Conservation (phyloP, 495 filamentous ascomycete genomes). For the Penicillium pancosmium region DNA sequence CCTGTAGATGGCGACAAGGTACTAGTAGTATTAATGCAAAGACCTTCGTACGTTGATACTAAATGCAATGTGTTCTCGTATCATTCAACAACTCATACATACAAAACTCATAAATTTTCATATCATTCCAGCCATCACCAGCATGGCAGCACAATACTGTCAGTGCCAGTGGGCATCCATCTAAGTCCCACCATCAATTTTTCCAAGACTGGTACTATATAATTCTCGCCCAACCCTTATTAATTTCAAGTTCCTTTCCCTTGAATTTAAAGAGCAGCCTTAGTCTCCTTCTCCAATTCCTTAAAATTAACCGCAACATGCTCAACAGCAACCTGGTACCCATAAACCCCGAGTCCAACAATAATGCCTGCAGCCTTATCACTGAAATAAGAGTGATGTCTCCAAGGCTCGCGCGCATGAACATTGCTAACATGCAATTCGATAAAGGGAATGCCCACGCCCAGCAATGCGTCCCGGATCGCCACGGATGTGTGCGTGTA, state of each 20-base stretch:
- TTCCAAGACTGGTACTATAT: no score
- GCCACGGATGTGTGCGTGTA: slow-evolving; percentile 71
- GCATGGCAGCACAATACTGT: no score
- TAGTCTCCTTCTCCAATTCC: slow-evolving; percentile 35
- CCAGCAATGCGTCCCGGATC: slow-evolving; percentile 66
- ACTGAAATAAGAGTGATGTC: slow-evolving; percentile 66
- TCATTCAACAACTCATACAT: no score
- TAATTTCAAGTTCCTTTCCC: background rate
- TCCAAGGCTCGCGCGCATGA: slow-evolving; percentile 63
- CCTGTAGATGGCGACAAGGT: no score
- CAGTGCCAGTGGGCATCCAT: no score
- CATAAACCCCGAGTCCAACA: slow-evolving; percentile 67
- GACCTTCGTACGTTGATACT: no score
- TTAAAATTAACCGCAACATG: slow-evolving; percentile 54
- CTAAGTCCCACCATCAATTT: background rate
- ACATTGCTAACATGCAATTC: slow-evolving; percentile 73
- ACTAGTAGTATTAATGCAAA: no score
- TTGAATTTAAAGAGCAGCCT: slow-evolving; percentile 20
- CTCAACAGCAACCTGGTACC: slow-evolving; percentile 70
- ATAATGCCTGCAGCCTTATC: slow-evolving; percentile 72
- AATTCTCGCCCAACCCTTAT: no score
- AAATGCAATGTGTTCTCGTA: no score
- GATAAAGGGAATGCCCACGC: slow-evolving; percentile 67
- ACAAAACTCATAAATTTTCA: no score
- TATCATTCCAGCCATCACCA: no score